Percentiles rank a stretch among this genome's conserved stretches.
Evolutionary conservation across 169 alveolate species (phyloP).

Genomic region (Cryptosporidium parvum): DNA sequence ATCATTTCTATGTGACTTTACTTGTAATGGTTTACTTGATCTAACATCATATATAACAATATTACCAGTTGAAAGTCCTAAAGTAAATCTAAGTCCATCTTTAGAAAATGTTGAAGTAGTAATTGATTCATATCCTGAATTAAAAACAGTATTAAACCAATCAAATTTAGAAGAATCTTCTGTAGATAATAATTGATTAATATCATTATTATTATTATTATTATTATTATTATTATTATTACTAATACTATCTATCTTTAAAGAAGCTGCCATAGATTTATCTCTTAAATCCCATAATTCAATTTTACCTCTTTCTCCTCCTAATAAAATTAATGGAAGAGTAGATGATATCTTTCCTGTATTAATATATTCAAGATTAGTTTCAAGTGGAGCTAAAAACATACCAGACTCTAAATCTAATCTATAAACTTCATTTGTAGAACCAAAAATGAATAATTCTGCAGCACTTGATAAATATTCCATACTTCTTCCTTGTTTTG

Average conservation of each 20-base stretch:
- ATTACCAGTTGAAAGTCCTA: slow-evolving; percentile 75
- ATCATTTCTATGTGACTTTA: slow-evolving; percentile 73
- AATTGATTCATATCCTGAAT: slow-evolving; percentile 10
- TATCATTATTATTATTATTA: not conserved
- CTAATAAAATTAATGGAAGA: slow-evolving; percentile 69
- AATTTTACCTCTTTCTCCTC: slow-evolving; percentile 73
- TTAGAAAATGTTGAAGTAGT: slow-evolving; percentile 62
- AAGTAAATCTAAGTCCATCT: slow-evolving; percentile 57
- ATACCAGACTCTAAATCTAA: slow-evolving; percentile 90
- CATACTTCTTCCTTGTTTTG: slow-evolving; percentile 90
- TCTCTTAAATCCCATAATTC: slow-evolving; percentile 64
- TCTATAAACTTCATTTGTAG: slow-evolving; percentile 87
- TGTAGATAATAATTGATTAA: not conserved
- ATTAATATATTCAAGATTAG: slow-evolving; percentile 76
- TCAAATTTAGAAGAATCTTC: slow-evolving; percentile 24
- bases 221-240: not conserved
- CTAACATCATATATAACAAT: slow-evolving; percentile 79
- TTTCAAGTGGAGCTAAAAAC: slow-evolving; percentile 86
- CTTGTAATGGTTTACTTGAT: slow-evolving; percentile 73
- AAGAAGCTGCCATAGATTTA: slow-evolving; percentile 49
- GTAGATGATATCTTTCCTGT: slow-evolving; percentile 63
- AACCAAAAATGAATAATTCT: slow-evolving; percentile 88
- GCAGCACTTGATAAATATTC: slow-evolving; percentile 84
- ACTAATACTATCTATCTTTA: not conserved
- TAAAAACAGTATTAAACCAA: slow-evolving; percentile 8